Percentiles rank a stretch among this genome's conserved stretches.
Conservation (phyloP, 345 rosid species). For the Camelina laxa region DNA sequence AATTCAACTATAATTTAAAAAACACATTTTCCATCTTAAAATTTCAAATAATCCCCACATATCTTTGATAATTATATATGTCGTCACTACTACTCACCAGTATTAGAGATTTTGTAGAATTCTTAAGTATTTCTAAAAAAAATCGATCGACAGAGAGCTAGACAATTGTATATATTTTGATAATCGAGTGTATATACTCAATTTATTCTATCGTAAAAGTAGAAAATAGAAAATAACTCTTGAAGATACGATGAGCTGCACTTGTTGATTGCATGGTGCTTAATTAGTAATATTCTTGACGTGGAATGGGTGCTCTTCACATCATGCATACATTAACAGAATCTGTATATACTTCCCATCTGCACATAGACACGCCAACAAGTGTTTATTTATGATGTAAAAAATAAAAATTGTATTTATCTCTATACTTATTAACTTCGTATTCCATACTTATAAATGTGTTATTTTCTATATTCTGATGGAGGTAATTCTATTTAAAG, state of each 20-base stretch:
- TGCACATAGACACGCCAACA: conserved; percentile 30
- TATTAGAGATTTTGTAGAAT: not conserved
- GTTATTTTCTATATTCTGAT: not conserved
- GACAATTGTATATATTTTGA: not conserved
- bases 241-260: conserved; percentile 44
- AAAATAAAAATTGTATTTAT: not conserved
- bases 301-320: conserved; percentile 46
- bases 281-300: conserved; percentile 39
- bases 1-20: not conserved
- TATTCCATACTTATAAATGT: not conserved
- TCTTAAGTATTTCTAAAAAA: not conserved
- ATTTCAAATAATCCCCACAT: not conserved
- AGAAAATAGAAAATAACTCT: conserved; percentile 8
- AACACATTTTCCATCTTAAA: not conserved
- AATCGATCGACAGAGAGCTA: not conserved
- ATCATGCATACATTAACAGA: conserved; percentile 36
- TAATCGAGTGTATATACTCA: not conserved
- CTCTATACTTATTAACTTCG: not conserved
- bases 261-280: conserved; percentile 27
- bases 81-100: not conserved
- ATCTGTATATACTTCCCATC: conserved; percentile 28
- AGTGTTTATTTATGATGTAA: conserved; percentile 9
- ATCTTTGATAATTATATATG: not conserved
- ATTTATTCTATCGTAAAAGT: not conserved
- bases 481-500: not conserved